Base-by-base conservation (phyloP, 2,329 filamentous ascomycete genomes). In the Sporothrix schenckii region DNA sequence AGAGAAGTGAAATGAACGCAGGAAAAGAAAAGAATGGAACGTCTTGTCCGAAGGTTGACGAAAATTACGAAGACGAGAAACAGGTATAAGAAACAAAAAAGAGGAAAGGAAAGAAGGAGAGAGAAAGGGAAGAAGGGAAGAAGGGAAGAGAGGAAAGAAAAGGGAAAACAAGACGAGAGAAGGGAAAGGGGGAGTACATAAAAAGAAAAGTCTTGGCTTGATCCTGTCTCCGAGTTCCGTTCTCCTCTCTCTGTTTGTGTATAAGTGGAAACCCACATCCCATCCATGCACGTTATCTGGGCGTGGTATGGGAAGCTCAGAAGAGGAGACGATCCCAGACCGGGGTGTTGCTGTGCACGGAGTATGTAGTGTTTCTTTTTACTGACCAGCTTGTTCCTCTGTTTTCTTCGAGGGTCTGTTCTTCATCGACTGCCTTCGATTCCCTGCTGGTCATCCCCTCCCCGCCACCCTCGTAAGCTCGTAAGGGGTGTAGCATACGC, bases 11-110 rank as follows among this genome's bases (percentile, higher is more conserved):
- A 73, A 74, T 78, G 77, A 76, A 76, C 76, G 74, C 74, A 75
- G 76, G 75, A 76, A 76, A 73, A 76, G 79, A 78, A 78, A 80
- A 80, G 78, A 76, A 79, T 77, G 72, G 79, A 78, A 76, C 75
- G 76, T 76, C 75, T 75, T 72, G 49, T 76, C 77, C 73, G 39
- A 72, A 72, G 74, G 72, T 75, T 76, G 77, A 78, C 76, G 47
- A 78, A 21, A 75, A 74, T 76, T 77, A 78, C 75, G 76, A 76
- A 76, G 76, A 79, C 77, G 76, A 78, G 76, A 77, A 75, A 78
- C 78, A 78, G 79, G 79, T 78, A 78, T 76, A 78, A 78, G 79
- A 74, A 77, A 75, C 76, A 75, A 41, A 56, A 53, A 53, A 54
- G 24, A n/a, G 19, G n/a, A 47, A 30, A 49, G 50, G 44, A 34